phyloP scores from a whole-genome alignment of 768 basidiomycete species.

The Trametes maxima region DNA sequence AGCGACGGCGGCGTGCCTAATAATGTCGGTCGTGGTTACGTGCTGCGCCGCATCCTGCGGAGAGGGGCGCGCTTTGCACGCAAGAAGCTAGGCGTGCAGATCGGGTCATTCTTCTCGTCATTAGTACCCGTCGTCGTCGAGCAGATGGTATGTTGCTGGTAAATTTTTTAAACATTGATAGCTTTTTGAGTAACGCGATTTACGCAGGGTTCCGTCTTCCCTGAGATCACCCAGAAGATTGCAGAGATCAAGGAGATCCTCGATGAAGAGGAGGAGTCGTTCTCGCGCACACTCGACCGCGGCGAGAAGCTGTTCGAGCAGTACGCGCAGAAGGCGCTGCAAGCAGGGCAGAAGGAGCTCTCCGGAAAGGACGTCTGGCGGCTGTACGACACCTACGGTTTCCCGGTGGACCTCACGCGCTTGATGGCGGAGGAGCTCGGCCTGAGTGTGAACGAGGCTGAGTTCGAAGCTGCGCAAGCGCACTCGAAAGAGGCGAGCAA shows the following conservation, averaged over 20 bases:
- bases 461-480: constrained; percentile 88
- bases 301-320: constrained; percentile 96
- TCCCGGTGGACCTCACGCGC: constrained; percentile 94
- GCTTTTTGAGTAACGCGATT: neutral
- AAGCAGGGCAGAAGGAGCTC: constrained; percentile 64
- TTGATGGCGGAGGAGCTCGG: constrained; percentile 96
- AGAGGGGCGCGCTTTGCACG: constrained; percentile 94
- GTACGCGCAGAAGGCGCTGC: constrained; percentile 70
- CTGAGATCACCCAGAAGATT: constrained; percentile 83
- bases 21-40: constrained; percentile 96
- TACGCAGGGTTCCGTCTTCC: constrained; percentile 81
- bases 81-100: constrained; percentile 90
- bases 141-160: constrained; percentile 66
- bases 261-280: constrained; percentile 97
- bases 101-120: constrained; percentile 94
- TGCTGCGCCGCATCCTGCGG: constrained; percentile 90
- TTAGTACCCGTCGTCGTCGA: constrained; percentile 88
- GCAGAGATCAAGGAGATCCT: constrained; percentile 92
- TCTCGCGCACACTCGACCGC: constrained; percentile 94
- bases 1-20: constrained; percentile 97
- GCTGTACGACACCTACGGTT: constrained; percentile 97
- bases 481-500: constrained; percentile 92
- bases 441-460: constrained; percentile 79
- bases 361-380: constrained; percentile 95
- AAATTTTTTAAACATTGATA: too few relatives aligned